Evolutionary conservation across 306 rosid genomes (phyloP), one percentile per base, ranked within the genome.

Genomic region (Cajanus cajan): DNA sequence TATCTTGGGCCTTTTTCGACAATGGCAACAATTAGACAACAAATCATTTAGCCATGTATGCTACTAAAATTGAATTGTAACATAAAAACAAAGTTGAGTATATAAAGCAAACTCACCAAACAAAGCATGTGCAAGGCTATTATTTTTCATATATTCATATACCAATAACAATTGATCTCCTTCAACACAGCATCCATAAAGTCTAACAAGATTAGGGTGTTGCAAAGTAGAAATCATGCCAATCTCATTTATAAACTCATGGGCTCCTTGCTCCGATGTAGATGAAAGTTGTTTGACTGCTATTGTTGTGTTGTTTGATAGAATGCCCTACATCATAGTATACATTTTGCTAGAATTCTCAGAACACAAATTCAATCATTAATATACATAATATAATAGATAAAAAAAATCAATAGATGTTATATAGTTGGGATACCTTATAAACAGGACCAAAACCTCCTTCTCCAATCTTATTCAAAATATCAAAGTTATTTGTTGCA

Each of bases 371-470:
- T 6, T 28, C 21, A 51, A 7, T 16, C n/a, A 43, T 12, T 13
- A 65, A 4, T 65, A 50, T 25, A 44, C 7, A 43, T 15, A 3
- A 2, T 13, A 25, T 14, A n/a, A 25, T 18, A 45, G 9, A 34
- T 22, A 6, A 18, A 0, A 64, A 16, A 48, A 48, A 6, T 2
- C 6, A 50, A 25, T 58, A 5, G 4, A 58, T 18, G 16, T 18
- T 36, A 37, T 36, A 63, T 63, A 19, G 22, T 4, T 37, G 43
- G n/a, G 9, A 21, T 85, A 87, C 91, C 93, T 87, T 89, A 64
- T 71, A 87, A 54, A 89, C 89, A 33, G 82, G 76, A 58, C 93
- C 93, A 66, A 89, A 89, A 15, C 87, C 93, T 63, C 93, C 89
- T 78, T 89, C 90, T 13, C 88, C 90, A 48, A 89, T 79, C 80